phyloP scores from a whole-genome alignment of 441 rosid species.

The Erodium moschatum region DNA sequence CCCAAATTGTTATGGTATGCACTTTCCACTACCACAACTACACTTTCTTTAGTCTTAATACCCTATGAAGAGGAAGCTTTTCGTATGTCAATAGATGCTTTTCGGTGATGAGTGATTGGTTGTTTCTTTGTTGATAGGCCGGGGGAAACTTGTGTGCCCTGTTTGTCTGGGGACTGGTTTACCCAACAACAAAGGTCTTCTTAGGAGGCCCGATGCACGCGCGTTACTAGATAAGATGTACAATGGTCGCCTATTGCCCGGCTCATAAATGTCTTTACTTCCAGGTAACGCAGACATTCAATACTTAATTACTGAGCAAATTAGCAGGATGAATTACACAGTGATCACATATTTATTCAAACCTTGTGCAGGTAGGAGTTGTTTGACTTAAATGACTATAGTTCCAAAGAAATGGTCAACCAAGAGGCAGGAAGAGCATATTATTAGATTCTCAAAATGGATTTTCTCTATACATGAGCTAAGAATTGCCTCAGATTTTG shows the following conservation, averaged over 20 bases:
- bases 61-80: not conserved
- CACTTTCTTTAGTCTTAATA: not conserved
- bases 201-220: slow-evolving; percentile 80
- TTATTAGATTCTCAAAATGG: not conserved
- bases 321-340: not conserved
- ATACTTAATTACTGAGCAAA: not conserved
- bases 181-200: slow-evolving; percentile 87
- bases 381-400: not conserved
- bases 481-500: too few species aligned
- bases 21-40: slow-evolving; percentile 2
- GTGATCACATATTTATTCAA: not conserved
- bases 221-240: slow-evolving; percentile 87
- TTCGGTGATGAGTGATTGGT: not conserved
- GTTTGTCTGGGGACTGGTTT: slow-evolving; percentile 86
- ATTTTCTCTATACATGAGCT: too few species aligned
- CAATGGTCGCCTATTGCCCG: slow-evolving; percentile 72
- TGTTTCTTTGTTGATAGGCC: slow-evolving; percentile 42
- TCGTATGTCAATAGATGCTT: too few species aligned
- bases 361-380: not conserved
- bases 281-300: not conserved
- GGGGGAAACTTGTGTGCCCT: slow-evolving; percentile 87
- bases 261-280: slow-evolving; percentile 35
- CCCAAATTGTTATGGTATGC: not conserved
- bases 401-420: not conserved
- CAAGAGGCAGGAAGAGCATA: not conserved